Evolutionary conservation across 2,329 filamentous ascomycete genomes (phyloP).

Genomic region (Aspergillus eucalypticola): DNA sequence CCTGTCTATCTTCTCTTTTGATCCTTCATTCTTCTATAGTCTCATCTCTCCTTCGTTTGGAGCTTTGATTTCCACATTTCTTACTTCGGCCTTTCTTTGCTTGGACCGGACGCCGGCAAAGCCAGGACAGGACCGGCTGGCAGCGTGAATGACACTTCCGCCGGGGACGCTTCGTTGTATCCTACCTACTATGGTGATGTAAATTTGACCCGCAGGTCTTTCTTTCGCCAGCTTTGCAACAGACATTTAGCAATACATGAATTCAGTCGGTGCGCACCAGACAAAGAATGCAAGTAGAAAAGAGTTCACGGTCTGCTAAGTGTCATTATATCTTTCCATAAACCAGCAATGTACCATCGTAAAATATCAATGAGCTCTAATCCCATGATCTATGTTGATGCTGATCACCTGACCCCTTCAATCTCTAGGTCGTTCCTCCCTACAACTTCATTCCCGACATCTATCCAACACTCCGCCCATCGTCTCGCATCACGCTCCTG

Average conservation of each 20-base stretch:
- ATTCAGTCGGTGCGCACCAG: background rate
- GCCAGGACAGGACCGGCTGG: background rate
- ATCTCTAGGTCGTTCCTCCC: no score
- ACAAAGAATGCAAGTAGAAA: background rate
- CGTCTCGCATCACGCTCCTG: no score
- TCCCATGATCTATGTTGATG: no score
- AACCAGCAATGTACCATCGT: no score
- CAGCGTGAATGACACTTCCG: background rate
- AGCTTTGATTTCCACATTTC: background rate
- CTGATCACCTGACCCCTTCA: no score
- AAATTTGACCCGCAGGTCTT: conserved; percentile 16
- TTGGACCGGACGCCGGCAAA: background rate
- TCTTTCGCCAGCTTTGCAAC: conserved; percentile 2
- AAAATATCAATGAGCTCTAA: no score
- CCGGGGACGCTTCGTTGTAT: conserved; percentile 12
- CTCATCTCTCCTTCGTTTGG: no score
- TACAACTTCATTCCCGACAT: no score
- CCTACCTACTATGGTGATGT: conserved; percentile 16
- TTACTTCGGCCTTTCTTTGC: background rate
- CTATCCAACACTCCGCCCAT: no score
- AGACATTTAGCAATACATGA: background rate
- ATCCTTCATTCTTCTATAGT: background rate
- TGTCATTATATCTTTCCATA: no score
- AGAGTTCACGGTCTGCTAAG: background rate
- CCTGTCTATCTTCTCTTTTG: background rate